Evolutionary conservation across 2,329 filamentous ascomycete species (phyloP), one percentile per base, ranked within the genome.

Genomic region (Colletotrichum sp.): DNA sequence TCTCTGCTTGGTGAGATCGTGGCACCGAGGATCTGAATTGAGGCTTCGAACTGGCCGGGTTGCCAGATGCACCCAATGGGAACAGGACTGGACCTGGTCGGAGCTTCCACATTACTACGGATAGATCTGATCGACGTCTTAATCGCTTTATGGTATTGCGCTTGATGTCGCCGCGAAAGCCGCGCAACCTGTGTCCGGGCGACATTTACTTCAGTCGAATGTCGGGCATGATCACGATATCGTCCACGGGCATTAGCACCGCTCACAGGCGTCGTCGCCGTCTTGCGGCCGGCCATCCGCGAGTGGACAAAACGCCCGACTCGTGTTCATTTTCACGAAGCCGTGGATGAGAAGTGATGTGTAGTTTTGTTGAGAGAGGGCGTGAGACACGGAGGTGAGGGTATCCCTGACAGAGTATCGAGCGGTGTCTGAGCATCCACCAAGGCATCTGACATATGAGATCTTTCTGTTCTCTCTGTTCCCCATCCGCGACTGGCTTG

Each of bases 401-500:
- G 66, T 65, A 76, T 71, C 71, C 74, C 65, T 60, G 65, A 52
- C 28, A 26, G 26, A 58, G 26, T 55, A 24, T 60, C 52, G 28
- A 72, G 61, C 32, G 65, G 58, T 72, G 57, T 64, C 73, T 68
- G 64, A 75, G 70, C 63, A 75, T 57, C 55, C 61, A 67, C 73
- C 26, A 60, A 60, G 34, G 64, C 55, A 72, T 26, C 57, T 72
- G 69, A 75, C 48, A 68, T 72, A 55, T 75, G 73, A 72, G 73
- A 64, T 72, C 24, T 30, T 58, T 67, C 26, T 57, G 16, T 34
- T 28, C 43, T 72, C 55, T 63, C 24, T 24, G 58, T 64, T 28
- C 30, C 24, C 24, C 38, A 21, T n/a, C n/a, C n/a, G 26, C 38
- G 36, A 72, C 28, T 43, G 67, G 64, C 34, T 15, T 28, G 36